Evolutionary conservation across 2,329 filamentous ascomycete species (phyloP).

Genomic region (Fusarium nurragi): DNA sequence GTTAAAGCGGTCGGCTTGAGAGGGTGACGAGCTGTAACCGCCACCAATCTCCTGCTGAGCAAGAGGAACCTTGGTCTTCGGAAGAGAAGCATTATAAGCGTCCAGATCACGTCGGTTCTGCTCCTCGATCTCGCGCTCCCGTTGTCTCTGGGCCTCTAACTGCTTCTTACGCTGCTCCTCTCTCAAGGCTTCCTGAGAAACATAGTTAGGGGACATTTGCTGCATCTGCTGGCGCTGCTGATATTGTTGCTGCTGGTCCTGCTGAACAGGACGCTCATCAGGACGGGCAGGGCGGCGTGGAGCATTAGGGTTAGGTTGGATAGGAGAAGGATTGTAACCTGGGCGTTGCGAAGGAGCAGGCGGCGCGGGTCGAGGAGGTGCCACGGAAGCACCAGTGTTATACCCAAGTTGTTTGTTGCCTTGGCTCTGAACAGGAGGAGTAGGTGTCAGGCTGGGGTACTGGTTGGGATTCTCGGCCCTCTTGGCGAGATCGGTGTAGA

Average conservation of each 20-base stretch:
- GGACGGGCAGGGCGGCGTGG: slow-evolving; percentile 56
- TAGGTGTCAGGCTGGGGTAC: slow-evolving; percentile 74
- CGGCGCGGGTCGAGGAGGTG: slow-evolving; percentile 74
- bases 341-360: slow-evolving; percentile 55
- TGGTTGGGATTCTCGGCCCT: slow-evolving; percentile 75
- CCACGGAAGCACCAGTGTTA: slow-evolving; percentile 65
- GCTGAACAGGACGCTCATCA: slow-evolving; percentile 49
- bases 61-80: slow-evolving; percentile 79
- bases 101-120: slow-evolving; percentile 80
- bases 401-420: slow-evolving; percentile 72
- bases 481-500: slow-evolving; percentile 86
- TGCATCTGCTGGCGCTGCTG: slow-evolving; percentile 68
- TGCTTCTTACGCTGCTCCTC: slow-evolving; percentile 71
- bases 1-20: slow-evolving; percentile 78
- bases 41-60: slow-evolving; percentile 91
- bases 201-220: slow-evolving; percentile 64
- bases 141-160: slow-evolving; percentile 65
- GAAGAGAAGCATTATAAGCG: slow-evolving; percentile 88
- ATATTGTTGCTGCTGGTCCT: slow-evolving; percentile 61
- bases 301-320: slow-evolving; percentile 50
- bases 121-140: slow-evolving; percentile 66
- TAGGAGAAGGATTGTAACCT: slow-evolving; percentile 52
- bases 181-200: slow-evolving; percentile 59
- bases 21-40: slow-evolving; percentile 54
- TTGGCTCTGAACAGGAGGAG: slow-evolving; percentile 66